Evolutionary conservation across 805 yeast species (phyloP).

Genomic region (Jamesozyma hellenica): DNA sequence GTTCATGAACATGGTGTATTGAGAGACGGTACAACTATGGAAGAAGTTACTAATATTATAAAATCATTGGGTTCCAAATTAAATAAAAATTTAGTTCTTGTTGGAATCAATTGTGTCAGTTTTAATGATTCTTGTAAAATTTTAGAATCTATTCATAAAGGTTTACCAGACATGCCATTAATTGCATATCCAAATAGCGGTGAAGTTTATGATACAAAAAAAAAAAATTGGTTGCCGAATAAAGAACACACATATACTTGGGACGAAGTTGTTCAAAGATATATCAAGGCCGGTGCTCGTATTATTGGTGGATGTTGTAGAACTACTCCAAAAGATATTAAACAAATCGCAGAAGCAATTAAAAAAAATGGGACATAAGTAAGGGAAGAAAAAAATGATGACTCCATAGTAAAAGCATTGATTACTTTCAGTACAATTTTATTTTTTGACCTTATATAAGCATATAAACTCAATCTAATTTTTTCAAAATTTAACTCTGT

Average conservation of each 20-base stretch:
- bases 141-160: slow-evolving; percentile 20
- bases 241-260: slow-evolving; percentile 26
- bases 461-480: no score
- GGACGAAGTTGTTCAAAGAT: slow-evolving; percentile 31
- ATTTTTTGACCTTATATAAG: no score
- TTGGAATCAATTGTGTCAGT: slow-evolving; percentile 66
- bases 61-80: slow-evolving; percentile 11
- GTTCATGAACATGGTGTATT: slow-evolving; percentile 30
- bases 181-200: slow-evolving; percentile 72
- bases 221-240: slow-evolving; percentile 34
- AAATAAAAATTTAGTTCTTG: slow-evolving; percentile 32
- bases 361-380: background rate
- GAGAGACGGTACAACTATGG: slow-evolving; percentile 43
- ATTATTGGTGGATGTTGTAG: slow-evolving; percentile 73
- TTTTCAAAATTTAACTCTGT: no score
- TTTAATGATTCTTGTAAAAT: slow-evolving; percentile 34
- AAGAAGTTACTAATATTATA: slow-evolving; percentile 23
- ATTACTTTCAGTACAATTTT: no score
- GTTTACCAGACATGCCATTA: slow-evolving; percentile 29
- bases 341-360: slow-evolving; percentile 13
- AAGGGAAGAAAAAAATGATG: no score
- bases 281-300: slow-evolving; percentile 35
- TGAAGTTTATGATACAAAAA: slow-evolving; percentile 44
- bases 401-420: no score
- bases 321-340: slow-evolving; percentile 43